Evolutionary conservation across 179 eudicot genomes (phyloP), one percentile per base, ranked within the genome.

Genomic region (Beta macrorhiza): DNA sequence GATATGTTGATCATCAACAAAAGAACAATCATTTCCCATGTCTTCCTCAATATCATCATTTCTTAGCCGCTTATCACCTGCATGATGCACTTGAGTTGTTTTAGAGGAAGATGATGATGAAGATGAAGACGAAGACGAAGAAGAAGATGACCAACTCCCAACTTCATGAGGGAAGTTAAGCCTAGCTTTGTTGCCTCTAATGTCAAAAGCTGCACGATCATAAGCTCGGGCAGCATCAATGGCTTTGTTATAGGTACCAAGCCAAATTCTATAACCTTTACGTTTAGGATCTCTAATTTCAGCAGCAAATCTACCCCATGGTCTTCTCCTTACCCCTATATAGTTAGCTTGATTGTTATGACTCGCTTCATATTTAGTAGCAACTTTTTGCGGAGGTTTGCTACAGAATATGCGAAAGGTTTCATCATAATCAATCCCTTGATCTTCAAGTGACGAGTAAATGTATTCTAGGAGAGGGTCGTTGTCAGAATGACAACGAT

Each of bases 271-370:
- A n/a, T 75, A 75, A 7, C 83, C 83, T 75, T 67, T 81, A 13
- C 83, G 79, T 13, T 81, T 55, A 17, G 83, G 83, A 56, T 81
- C 79, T 65, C 83, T 63, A 56, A 81, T 81, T 81, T 81, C 83
- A 0, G 83, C 74, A 1, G 83, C 83, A 55, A 52, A 81, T 74
- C 77, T 81, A 45, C 83, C 82, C 82, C 82, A 80, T 32, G 72
- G 82, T 20, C 82, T 73, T 52, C 78, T 80, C 75, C 82, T 80
- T 42, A 81, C 83, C 29, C 83, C 79, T 32, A 52, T 81, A 20
- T 81, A 67, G 45, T 55, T 74, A 13, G 17, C 58, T 0, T 29
- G 20, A 7, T 2, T 15, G 2, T 14, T 74, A 29, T 74, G 14
- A 14, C 16, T 74, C 20, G 2, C 20, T 25, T 53, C 17, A 25